Evolutionary conservation across 352 stramenopile species (phyloP).

Genomic region (Pythium coloratum): DNA sequence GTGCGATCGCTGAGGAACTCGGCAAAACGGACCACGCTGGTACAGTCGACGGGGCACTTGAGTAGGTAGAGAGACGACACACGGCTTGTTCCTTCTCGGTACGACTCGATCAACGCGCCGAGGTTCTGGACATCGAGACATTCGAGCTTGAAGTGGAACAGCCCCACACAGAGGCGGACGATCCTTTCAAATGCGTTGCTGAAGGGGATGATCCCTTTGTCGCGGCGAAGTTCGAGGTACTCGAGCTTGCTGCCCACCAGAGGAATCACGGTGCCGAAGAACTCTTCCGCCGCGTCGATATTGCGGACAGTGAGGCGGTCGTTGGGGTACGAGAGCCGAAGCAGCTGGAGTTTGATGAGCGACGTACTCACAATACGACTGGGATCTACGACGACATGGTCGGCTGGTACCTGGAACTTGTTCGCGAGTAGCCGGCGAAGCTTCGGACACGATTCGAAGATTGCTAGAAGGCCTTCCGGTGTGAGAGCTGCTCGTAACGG

Average conservation of each 20-base stretch:
- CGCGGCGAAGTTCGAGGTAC: conserved; percentile 12
- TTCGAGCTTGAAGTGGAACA: conserved; percentile 23
- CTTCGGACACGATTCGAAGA: conserved; percentile 12
- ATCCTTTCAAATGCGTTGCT: conserved; percentile 9
- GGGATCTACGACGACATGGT: background rate
- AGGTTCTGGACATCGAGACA: conserved; percentile 9
- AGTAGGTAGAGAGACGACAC: conserved; percentile 22
- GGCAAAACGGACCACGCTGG: conserved; percentile 9
- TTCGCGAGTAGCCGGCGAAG: conserved; percentile 8
- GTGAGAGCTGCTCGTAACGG: background rate
- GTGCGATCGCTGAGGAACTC: conserved; percentile 8
- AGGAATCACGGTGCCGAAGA: conserved; percentile 12
- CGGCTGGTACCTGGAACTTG: background rate
- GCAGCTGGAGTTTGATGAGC: conserved; percentile 15
- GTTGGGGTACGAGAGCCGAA: conserved; percentile 1
- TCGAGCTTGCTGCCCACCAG: conserved; percentile 13
- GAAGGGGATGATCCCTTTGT: conserved; percentile 17
- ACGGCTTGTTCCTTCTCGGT: conserved; percentile 4
- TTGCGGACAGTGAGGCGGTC: background rate
- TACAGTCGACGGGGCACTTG: conserved; percentile 8
- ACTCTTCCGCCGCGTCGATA: background rate
- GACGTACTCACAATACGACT: background rate
- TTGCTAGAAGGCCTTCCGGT: conserved; percentile 1
- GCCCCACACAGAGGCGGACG: conserved; percentile 1
- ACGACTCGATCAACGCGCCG: conserved; percentile 11